These are phyloP conservation scores for Nigrospora sphaerica DNA, from an alignment of 2,329 filamentous ascomycete species.

Conservation along the genomic window DNA sequence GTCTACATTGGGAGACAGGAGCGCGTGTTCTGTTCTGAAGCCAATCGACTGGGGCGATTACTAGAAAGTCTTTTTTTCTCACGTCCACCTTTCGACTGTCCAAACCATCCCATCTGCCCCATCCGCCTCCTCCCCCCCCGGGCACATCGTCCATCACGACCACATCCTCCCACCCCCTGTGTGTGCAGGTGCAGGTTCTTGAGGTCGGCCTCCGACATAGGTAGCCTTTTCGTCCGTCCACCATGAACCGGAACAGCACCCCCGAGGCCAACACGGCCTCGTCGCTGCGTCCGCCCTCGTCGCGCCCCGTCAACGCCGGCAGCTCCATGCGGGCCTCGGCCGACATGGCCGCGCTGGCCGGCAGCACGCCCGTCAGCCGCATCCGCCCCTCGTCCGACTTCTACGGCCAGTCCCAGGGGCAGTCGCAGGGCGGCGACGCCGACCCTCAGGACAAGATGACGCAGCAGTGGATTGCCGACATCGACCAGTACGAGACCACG, in stretches of 20 bases:
- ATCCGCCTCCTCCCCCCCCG: neutral
- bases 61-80: too few species aligned
- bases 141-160: neutral
- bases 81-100: too few species aligned
- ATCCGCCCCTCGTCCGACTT: conserved; percentile 95
- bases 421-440: conserved; percentile 61
- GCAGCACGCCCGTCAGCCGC: conserved; percentile 61
- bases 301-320: conserved; percentile 68
- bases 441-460: conserved; percentile 90
- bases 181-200: too few species aligned
- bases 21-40: neutral
- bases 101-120: too few species aligned
- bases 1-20: neutral
- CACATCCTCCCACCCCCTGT: neutral
- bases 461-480: conserved; percentile 98
- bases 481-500: conserved; percentile 98
- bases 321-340: conserved; percentile 91
- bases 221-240: neutral
- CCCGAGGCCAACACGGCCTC: conserved; percentile 81
- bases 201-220: too few species aligned
- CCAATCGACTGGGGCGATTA: neutral
- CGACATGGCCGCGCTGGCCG: conserved; percentile 80
- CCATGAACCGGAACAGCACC: conserved; percentile 85
- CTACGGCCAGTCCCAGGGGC: conserved; percentile 69
- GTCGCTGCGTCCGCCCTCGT: conserved; percentile 74